A percentile compares a stretch with the other conserved stretches of the same genome.
Evolutionary conservation across 2,329 filamentous ascomycete species (phyloP).

Genomic region (Ophiostoma angusticollis): DNA sequence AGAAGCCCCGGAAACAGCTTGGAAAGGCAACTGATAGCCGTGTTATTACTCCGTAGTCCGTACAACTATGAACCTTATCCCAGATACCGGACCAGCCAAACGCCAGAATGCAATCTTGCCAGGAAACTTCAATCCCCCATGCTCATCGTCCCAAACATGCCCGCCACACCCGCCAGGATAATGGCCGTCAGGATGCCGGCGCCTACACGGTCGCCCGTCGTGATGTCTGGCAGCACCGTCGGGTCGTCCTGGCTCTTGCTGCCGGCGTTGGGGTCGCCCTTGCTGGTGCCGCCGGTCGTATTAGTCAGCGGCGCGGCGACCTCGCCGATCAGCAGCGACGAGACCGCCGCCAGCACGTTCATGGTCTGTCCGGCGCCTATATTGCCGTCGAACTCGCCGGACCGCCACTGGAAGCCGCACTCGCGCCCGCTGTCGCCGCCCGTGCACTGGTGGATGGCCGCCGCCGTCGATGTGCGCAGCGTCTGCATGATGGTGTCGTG

Average conservation of each 20-base stretch:
- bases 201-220: constrained; percentile 52
- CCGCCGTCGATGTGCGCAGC: constrained; percentile 33
- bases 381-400: constrained; percentile 33
- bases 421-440: constrained; percentile 28
- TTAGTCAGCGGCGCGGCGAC: constrained; percentile 25
- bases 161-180: constrained; percentile 28
- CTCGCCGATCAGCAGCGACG: constrained; percentile 27
- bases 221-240: constrained; percentile 25
- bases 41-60: too few relatives aligned
- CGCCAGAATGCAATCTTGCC: neutral
- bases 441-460: constrained; percentile 36
- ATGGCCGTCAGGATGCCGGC: constrained; percentile 52
- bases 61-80: too few relatives aligned
- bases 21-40: too few relatives aligned
- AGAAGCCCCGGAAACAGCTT: too few relatives aligned
- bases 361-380: constrained; percentile 43
- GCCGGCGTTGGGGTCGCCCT: constrained; percentile 33
- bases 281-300: constrained; percentile 35
- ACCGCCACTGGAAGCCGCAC: constrained; percentile 43
- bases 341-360: constrained; percentile 38
- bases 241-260: constrained; percentile 20
- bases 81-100: too few relatives aligned
- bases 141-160: constrained; percentile 25
- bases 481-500: constrained; percentile 30
- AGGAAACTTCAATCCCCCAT: constrained; percentile 13